Evolutionary conservation across 805 yeast species (phyloP).

Genomic region (Candida argentea): DNA sequence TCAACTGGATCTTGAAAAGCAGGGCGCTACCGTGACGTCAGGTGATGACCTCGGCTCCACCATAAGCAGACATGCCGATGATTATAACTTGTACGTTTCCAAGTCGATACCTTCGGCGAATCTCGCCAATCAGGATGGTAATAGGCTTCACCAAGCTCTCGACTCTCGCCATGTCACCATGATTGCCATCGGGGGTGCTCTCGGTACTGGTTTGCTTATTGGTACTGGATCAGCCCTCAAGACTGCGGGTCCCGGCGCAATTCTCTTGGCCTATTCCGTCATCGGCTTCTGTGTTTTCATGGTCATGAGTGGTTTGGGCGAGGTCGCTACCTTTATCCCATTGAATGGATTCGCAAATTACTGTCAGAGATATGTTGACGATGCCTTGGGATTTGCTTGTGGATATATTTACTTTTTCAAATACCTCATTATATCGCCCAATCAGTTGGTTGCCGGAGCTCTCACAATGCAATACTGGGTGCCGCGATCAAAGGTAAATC

Average conservation of each 20-base stretch:
- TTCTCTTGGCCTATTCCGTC: constrained; percentile 54
- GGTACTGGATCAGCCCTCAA: constrained; percentile 65
- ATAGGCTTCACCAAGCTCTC: constrained; percentile 16
- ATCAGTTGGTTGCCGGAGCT: constrained; percentile 56
- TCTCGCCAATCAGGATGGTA: constrained; percentile 19
- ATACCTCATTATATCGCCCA: constrained; percentile 49
- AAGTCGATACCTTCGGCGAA: constrained; percentile 32
- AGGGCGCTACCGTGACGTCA: no score
- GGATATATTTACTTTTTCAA: constrained; percentile 55
- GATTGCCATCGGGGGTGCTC: constrained; percentile 78
- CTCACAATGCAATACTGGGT: constrained; percentile 48
- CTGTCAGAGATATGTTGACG: constrained; percentile 57
- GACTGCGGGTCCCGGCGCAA: constrained; percentile 59
- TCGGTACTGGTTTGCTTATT: constrained; percentile 72
- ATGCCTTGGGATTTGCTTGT: constrained; percentile 57
- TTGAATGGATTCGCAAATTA: constrained; percentile 60
- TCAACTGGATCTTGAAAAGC: no score
- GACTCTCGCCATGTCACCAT: constrained; percentile 55
- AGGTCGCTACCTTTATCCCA: constrained; percentile 59
- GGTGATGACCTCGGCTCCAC: constrained; percentile 19
- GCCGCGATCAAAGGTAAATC: constrained; percentile 32
- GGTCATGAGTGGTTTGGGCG: constrained; percentile 62
- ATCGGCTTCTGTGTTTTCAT: constrained; percentile 65
- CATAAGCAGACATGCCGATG: constrained; percentile 34
- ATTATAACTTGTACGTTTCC: constrained; percentile 36